phyloP scores from a whole-genome alignment of 768 basidiomycete species.

The Suillus luteus region DNA sequence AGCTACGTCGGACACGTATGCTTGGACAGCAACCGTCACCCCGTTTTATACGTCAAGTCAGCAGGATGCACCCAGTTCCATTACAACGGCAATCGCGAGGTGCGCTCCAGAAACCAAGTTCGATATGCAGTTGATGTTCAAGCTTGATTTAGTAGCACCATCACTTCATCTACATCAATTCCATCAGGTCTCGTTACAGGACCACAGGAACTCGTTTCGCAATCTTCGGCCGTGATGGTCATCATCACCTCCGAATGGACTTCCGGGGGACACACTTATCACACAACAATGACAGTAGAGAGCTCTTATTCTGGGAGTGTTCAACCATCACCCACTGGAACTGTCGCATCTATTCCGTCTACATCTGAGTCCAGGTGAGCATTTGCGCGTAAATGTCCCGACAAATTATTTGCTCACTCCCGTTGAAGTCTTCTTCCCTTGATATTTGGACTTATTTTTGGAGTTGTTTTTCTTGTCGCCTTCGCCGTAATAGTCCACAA shows the following conservation, averaged over 20 bases:
- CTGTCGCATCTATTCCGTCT: not conserved
- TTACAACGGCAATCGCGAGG: slow-evolving; percentile 11
- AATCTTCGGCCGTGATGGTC: not conserved
- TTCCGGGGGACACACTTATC: slow-evolving; percentile 1
- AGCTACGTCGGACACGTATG: not conserved
- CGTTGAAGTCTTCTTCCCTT: slow-evolving; percentile 13
- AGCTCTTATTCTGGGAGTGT: slow-evolving; percentile 4
- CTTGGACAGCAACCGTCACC: not conserved
- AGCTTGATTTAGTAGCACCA: not conserved
- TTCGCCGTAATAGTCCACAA: slow-evolving; percentile 14
- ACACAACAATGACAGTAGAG: slow-evolving; percentile 13
- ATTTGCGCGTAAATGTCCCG: not conserved
- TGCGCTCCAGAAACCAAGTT: slow-evolving; percentile 8
- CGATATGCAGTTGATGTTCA: slow-evolving; percentile 2
- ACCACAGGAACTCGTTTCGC: slow-evolving; percentile 9
- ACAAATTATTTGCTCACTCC: slow-evolving; percentile 8
- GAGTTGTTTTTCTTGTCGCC: slow-evolving; percentile 10
- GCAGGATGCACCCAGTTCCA: not conserved
- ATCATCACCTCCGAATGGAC: slow-evolving; percentile 7
- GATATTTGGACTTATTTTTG: slow-evolving; percentile 19
- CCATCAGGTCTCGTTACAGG: not conserved
- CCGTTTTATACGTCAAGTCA: not conserved
- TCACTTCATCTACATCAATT: not conserved
- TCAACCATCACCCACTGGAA: slow-evolving; percentile 12
- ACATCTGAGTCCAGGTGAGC: slow-evolving; percentile 16